Percentiles rank a stretch among this genome's conserved stretches.
Conservation (phyloP, 1,284 basidiomycete species). For the Trichosporon coremiiforme region DNA sequence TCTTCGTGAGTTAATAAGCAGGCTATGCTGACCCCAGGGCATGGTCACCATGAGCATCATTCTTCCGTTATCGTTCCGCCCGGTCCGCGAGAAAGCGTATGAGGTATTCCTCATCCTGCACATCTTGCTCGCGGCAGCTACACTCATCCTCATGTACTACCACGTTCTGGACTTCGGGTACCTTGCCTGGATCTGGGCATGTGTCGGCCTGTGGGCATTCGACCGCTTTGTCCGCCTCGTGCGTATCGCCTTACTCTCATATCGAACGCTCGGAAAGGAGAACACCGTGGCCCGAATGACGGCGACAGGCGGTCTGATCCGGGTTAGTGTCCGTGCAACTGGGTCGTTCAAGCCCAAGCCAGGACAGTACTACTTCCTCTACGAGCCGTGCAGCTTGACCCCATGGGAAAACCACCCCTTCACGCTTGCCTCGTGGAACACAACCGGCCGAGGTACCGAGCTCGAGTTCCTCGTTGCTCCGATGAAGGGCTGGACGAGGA, state of each 20-base stretch:
- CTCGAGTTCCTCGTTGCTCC: slow-evolving; percentile 39
- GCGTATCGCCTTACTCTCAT: slow-evolving; percentile 33
- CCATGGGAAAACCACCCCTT: slow-evolving; percentile 45
- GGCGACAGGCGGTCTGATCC: slow-evolving; percentile 30
- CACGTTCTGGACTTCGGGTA: slow-evolving; percentile 37
- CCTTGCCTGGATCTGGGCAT: slow-evolving; percentile 35
- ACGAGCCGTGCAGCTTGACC: slow-evolving; percentile 32
- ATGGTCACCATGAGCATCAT: slow-evolving; percentile 32
- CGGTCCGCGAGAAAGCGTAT: slow-evolving; percentile 35
- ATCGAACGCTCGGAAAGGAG: slow-evolving; percentile 7
- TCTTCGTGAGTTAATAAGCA: slow-evolving; percentile 28
- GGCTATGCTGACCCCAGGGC: slow-evolving; percentile 24
- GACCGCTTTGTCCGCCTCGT: slow-evolving; percentile 21
- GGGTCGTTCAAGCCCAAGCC: slow-evolving; percentile 30
- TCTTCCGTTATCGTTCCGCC: slow-evolving; percentile 34
- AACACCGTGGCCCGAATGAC: slow-evolving; percentile 28
- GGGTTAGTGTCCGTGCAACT: slow-evolving; percentile 32
- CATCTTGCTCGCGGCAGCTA: slow-evolving; percentile 34
- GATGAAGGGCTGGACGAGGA: slow-evolving; percentile 32
- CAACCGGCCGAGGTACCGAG: slow-evolving; percentile 16
- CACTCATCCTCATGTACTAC: slow-evolving; percentile 36
- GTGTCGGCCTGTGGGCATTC: slow-evolving; percentile 37
- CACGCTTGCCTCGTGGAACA: slow-evolving; percentile 34
- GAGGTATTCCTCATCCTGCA: slow-evolving; percentile 41
- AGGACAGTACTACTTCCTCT: slow-evolving; percentile 41